These are phyloP conservation scores for Craterostigma plantagineum DNA, from an alignment of 257 asterid species.

Conservation along the genomic window DNA sequence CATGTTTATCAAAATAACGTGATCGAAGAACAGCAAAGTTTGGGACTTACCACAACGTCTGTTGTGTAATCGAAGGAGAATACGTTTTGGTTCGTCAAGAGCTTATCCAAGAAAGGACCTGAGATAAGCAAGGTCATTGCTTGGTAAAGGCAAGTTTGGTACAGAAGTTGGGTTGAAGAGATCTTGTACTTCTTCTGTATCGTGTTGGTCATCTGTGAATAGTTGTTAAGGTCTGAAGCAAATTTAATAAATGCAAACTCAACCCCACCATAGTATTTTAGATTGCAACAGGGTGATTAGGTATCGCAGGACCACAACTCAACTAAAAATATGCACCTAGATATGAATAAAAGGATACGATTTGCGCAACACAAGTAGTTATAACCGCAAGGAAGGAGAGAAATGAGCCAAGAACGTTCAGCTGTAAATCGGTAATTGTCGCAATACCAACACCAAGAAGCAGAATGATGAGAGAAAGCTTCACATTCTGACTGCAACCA, in stretches of 20 bases:
- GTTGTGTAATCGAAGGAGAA: conserved; percentile 79
- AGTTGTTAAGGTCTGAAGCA: conserved; percentile 21
- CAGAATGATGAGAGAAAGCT: conserved; percentile 54
- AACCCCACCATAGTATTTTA: too few relatives aligned
- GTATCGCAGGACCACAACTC: neutral
- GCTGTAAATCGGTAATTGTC: conserved; percentile 85
- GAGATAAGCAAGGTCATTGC: conserved; percentile 17
- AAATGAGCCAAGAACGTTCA: conserved; percentile 60
- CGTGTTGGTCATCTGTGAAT: conserved; percentile 47
- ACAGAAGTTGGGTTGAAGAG: conserved; percentile 54
- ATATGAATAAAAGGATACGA: conserved; percentile 33
- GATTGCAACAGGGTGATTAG: neutral
- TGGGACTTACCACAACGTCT: conserved; percentile 58
- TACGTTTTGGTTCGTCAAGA: conserved; percentile 68
- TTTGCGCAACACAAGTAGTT: conserved; percentile 54
- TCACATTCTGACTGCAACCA: conserved; percentile 62
- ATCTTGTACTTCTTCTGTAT: conserved; percentile 65
- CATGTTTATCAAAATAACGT: conserved; percentile 5
- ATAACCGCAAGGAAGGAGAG: conserved; percentile 45
- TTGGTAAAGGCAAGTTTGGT: conserved; percentile 60
- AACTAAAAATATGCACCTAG: neutral
- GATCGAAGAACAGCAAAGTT: conserved; percentile 6
- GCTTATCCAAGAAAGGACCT: conserved; percentile 73
- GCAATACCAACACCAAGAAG: conserved; percentile 91
- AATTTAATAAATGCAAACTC: neutral